Conservation (phyloP, 2,329 filamentous ascomycete species). For the Epichloe glyceriae region DNA sequence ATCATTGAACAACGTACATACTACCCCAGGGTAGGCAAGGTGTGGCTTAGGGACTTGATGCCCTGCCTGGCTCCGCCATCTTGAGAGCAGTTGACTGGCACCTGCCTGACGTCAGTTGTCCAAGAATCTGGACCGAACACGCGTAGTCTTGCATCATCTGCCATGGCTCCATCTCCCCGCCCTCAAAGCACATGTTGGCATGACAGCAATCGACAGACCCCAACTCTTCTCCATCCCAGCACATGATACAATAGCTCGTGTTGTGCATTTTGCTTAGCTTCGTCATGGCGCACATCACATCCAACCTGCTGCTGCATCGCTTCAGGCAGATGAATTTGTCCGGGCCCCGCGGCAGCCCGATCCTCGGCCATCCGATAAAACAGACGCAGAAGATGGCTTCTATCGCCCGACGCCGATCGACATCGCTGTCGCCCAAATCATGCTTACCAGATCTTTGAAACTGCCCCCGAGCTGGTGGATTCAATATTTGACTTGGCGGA, state of each 20-base stretch:
- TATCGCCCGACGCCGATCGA: constrained; percentile 32
- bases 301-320: constrained; percentile 10
- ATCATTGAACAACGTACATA: too few species aligned
- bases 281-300: constrained; percentile 17
- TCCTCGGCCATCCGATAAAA: constrained; percentile 4
- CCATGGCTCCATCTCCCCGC: neutral
- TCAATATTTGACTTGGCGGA: constrained; percentile 45
- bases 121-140: too few species aligned
- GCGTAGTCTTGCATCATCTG: neutral
- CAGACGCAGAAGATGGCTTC: constrained; percentile 1
- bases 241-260: constrained; percentile 6
- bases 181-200: neutral
- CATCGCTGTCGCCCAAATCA: constrained; percentile 33
- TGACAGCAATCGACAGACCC: neutral
- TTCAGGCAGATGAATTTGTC: constrained; percentile 5
- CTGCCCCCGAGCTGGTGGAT: constrained; percentile 45
- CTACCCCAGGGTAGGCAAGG: too few species aligned
- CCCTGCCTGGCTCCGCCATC: too few species aligned
- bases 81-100: too few species aligned
- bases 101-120: too few species aligned
- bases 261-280: constrained; percentile 6
- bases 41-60: too few species aligned
- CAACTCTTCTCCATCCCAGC: too few species aligned
- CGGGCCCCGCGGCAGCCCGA: neutral
- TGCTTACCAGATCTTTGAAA: constrained; percentile 28